phyloP scores from a whole-genome alignment of 257 asterid species.

The Solanum infundibuliforme region DNA sequence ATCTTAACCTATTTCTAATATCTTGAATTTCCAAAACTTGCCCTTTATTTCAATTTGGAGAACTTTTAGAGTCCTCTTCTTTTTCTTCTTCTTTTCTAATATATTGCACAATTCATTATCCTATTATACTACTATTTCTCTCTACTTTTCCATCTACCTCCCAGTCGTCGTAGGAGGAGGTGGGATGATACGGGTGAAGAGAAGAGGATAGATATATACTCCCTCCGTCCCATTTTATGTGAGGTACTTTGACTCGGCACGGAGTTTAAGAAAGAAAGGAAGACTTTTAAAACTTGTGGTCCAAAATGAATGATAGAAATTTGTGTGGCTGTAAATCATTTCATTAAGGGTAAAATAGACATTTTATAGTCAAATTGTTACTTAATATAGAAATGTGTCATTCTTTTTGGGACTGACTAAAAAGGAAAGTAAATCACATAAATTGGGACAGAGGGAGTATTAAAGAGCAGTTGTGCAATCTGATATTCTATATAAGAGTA shows the following conservation, averaged over 20 bases:
- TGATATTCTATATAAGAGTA: not conserved
- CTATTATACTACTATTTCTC: not conserved
- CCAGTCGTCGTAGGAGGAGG: not conserved
- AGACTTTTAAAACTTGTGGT: no score
- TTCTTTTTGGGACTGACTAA: no score
- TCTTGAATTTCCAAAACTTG: not conserved
- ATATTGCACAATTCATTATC: no score
- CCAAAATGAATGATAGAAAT: no score
- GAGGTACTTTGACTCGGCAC: no score
- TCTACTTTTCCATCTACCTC: not conserved
- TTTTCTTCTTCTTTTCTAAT: not conserved
- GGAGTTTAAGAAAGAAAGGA: no score
- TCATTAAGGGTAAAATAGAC: no score
- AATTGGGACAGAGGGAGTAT: not conserved
- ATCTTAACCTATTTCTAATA: not conserved
- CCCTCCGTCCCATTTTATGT: no score
- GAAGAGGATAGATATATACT: not conserved
- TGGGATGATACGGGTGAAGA: not conserved
- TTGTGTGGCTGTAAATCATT: no score
- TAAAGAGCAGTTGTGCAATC: not conserved
- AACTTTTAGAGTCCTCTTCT: not conserved
- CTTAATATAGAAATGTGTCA: no score
- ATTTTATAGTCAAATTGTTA: no score
- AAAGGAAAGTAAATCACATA: no score
- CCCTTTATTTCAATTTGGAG: not conserved